A percentile compares a stretch with the other conserved stretches of the same genome.
These are phyloP conservation scores for Cunninghamia lanceolata DNA, from an alignment of 75 land plant species.

Conservation along the genomic window DNA sequence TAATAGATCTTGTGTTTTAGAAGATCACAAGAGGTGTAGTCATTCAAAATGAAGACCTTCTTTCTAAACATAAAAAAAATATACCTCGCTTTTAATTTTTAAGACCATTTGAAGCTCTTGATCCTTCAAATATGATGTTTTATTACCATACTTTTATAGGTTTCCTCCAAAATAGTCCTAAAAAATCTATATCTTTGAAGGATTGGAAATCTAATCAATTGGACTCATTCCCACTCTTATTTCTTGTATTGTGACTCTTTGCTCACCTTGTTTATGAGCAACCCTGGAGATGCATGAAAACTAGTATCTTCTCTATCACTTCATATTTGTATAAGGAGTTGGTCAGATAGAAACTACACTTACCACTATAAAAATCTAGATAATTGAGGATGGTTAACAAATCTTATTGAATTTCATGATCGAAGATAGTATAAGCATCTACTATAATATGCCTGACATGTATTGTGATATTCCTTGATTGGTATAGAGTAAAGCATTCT, in stretches of 20 bases:
- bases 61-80: not conserved
- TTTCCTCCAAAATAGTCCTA: not conserved
- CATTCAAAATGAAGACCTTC: not conserved
- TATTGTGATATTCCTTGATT: conserved; percentile 49
- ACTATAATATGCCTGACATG: not conserved
- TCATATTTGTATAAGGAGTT: conserved; percentile 57
- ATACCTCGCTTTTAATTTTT: not conserved
- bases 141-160: not conserved
- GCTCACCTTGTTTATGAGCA: conserved; percentile 41
- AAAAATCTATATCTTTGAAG: not conserved
- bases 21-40: not conserved
- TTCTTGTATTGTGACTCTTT: conserved; percentile 55
- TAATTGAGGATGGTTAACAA: not conserved
- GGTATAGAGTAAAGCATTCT: conserved; percentile 53
- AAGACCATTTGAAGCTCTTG: not conserved
- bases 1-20: not conserved
- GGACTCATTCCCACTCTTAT: conserved; percentile 82
- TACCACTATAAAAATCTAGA: not conserved
- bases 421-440: not conserved
- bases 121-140: not conserved
- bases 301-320: conserved; percentile 60
- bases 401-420: not conserved
- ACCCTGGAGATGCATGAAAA: conserved; percentile 48
- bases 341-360: conserved; percentile 57
- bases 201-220: conserved; percentile 38